Evolutionary conservation across 2,329 filamentous ascomycete genomes (phyloP), one percentile per base, ranked within the genome.

Genomic region (Cordyceps javanica): DNA sequence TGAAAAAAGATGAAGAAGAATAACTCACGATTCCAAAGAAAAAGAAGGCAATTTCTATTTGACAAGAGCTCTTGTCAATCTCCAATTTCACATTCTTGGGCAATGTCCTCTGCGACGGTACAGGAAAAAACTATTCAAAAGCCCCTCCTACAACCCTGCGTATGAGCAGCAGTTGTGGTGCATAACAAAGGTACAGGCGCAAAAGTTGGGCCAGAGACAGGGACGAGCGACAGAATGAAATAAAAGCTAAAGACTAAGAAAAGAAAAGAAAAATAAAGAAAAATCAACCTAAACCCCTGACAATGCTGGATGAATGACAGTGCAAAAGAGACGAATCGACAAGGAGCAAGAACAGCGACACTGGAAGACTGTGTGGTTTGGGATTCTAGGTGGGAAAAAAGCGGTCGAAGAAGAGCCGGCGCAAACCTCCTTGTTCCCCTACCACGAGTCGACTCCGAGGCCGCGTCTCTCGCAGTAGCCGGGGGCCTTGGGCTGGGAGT

Each of bases 401-500:
- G 3, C 10, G 4, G 16, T 11, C 25, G n/a, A 11, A 11, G 19
- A 36, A 16, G 5, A 3, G 5, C n/a, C 14, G 7, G n/a, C n/a
- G n/a, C n/a, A n/a, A n/a, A n/a, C n/a, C n/a, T n/a, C n/a, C n/a
- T n/a, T n/a, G n/a, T n/a, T n/a, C n/a, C 3, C 28, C 44, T 50
- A 57, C 45, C 55, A 57, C 1, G 23, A n/a, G 25, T 58, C 49
- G 42, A 54, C 5, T 13, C 56, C 56, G 34, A 60, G 41, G 11
- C 64, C 64, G 48, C 62, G 72, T 55, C 70, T 70, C 55, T 84
- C 80, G 61, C 82, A 85, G 67, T 85, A 83, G 56, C 79, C 78
- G 0, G 82, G 81, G 8, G 71, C 65, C 58, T 69, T 69, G 14
- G 77, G 73, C 14, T 72, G 73, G 5, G 85, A 83, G 52, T 77